phyloP scores from a whole-genome alignment of 176 grass and related monocot species.

The Eragrostis curvula region DNA sequence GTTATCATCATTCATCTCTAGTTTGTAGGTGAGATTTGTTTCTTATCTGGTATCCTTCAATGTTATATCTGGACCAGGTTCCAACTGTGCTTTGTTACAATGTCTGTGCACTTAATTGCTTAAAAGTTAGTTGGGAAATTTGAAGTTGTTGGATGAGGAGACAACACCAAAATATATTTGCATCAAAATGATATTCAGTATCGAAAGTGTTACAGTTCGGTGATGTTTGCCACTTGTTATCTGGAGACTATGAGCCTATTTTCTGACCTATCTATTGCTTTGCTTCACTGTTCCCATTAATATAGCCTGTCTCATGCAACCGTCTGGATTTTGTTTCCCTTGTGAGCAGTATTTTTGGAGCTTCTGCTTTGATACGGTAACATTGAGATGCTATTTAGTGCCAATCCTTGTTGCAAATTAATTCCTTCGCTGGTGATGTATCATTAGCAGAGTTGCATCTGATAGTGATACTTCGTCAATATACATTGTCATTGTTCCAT shows the following conservation, averaged over 20 bases:
- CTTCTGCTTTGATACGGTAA: not conserved
- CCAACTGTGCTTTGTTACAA: not conserved
- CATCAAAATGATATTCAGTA: not conserved
- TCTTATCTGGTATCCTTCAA: not conserved
- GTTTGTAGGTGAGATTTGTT: not conserved
- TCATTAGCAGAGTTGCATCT: not conserved
- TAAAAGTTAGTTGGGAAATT: not conserved
- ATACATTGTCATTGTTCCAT: not conserved
- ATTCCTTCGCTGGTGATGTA: not conserved
- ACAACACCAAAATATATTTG: not conserved
- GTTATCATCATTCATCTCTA: not conserved
- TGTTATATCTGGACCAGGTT: not conserved
- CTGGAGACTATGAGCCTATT: not conserved
- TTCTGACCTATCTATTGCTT: not conserved
- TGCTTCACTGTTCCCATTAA: not conserved
- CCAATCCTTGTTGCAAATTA: not conserved
- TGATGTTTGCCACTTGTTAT: not conserved
- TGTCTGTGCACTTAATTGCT: not conserved
- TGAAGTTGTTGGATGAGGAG: not conserved
- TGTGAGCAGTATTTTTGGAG: not conserved
- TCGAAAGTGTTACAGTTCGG: not conserved
- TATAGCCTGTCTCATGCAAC: not conserved
- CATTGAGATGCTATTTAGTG: not conserved
- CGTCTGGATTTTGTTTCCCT: not conserved
- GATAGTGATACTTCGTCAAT: not conserved